Evolutionary conservation across 2,329 filamentous ascomycete genomes (phyloP).

Genomic region (Neopestalotiopsis rosae): DNA sequence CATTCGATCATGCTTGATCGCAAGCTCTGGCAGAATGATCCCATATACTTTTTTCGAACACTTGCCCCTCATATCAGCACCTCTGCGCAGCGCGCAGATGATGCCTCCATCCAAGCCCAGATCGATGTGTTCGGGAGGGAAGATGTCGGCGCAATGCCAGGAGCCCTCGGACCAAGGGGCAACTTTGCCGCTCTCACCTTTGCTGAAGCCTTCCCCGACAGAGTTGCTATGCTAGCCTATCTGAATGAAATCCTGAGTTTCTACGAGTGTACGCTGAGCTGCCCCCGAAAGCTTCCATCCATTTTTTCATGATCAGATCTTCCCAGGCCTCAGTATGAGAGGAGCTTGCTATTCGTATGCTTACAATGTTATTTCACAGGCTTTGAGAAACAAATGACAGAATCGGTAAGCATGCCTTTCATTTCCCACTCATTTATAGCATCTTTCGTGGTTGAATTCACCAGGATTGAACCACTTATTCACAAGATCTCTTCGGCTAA

Average conservation of each 20-base stretch:
- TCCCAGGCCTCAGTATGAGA: background rate
- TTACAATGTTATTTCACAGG: background rate
- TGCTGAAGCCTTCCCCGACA: constrained; percentile 3
- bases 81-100: constrained; percentile 7
- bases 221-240: constrained; percentile 8
- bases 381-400: constrained; percentile 7
- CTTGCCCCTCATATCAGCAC: constrained; percentile 4
- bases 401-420: constrained; percentile 5
- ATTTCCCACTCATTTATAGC: too few species aligned
- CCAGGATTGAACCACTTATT: background rate
- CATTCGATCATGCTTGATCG: constrained; percentile 1
- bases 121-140: constrained; percentile 5
- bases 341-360: background rate
- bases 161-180: constrained; percentile 6
- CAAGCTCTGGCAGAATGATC: constrained; percentile 5
- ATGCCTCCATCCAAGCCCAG: constrained; percentile 7
- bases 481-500: constrained; percentile 2
- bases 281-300: too few species aligned
- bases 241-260: constrained; percentile 8
- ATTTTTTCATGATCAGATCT: background rate
- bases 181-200: constrained; percentile 4
- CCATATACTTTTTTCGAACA: constrained; percentile 2
- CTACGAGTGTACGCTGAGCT: background rate
- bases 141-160: constrained; percentile 1
- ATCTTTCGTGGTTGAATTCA: too few species aligned